phyloP scores from a whole-genome alignment of 2,329 filamentous ascomycete species.

The Fulvia fulva region DNA sequence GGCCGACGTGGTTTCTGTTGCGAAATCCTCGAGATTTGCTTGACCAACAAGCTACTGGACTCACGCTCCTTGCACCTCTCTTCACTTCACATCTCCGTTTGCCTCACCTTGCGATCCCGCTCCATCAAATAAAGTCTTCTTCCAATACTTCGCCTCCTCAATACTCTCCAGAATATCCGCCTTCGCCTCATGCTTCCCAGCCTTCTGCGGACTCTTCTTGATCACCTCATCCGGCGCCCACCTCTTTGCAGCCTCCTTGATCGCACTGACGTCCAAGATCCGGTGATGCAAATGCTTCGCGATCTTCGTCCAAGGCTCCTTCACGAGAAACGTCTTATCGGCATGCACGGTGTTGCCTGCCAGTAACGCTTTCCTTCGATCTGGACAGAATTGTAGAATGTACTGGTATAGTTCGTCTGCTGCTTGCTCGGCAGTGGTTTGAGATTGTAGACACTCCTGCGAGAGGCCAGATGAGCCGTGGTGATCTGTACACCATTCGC shows the following conservation, averaged over 20 bases:
- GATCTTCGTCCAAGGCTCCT: constrained; percentile 68
- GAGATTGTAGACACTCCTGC: constrained; percentile 67
- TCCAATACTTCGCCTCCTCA: constrained; percentile 81
- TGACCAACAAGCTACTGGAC: too few species aligned
- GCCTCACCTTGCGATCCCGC: background rate
- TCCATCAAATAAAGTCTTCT: constrained; percentile 59
- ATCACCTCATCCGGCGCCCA: constrained; percentile 68
- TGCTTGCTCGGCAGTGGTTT: constrained; percentile 66
- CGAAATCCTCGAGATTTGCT: too few species aligned
- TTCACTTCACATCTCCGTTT: too few species aligned
- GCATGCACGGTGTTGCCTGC: constrained; percentile 93
- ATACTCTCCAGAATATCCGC: constrained; percentile 96
- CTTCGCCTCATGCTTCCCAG: constrained; percentile 72
- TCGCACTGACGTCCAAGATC: constrained; percentile 82
- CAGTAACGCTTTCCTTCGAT: constrained; percentile 64
- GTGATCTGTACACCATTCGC: constrained; percentile 80
- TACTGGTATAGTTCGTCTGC: constrained; percentile 72
- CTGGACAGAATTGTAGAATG: constrained; percentile 67
- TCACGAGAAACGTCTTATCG: constrained; percentile 75
- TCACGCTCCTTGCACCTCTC: too few species aligned
- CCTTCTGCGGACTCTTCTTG: constrained; percentile 65
- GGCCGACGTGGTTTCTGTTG: too few species aligned
- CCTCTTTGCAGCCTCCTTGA: constrained; percentile 83
- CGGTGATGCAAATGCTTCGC: constrained; percentile 80
- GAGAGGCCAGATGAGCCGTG: constrained; percentile 82